These are phyloP conservation scores for Escallonia herrerae DNA, from an alignment of 129 eudicot genomes.

Conservation along the genomic window DNA sequence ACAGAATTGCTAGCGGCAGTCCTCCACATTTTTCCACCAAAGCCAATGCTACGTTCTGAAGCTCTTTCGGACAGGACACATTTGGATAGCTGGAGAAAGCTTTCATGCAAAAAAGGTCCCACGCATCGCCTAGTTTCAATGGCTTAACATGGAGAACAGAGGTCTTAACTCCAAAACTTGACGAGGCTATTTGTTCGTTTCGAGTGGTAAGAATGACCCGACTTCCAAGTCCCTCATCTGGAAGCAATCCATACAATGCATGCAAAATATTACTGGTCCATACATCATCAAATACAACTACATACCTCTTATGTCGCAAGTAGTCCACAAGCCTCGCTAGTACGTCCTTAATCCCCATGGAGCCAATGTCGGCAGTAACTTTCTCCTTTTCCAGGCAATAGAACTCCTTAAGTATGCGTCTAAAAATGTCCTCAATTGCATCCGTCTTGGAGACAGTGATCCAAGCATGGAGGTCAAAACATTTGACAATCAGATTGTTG, in stretches of 20 bases:
- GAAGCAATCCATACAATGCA: background rate
- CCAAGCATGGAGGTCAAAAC: constrained; percentile 16
- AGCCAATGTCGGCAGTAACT: background rate
- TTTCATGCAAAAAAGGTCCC: background rate
- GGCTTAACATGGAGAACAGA: background rate
- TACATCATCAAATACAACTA: constrained; percentile 17
- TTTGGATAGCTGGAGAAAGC: background rate
- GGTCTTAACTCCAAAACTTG: background rate
- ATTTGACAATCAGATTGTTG: background rate
- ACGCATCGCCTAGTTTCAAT: background rate
- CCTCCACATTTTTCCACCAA: background rate
- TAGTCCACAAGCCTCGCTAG: background rate
- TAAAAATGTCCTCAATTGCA: background rate
- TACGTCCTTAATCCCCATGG: background rate
- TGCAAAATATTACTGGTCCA: constrained; percentile 11
- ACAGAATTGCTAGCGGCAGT: constrained; percentile 2
- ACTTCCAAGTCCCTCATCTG: constrained; percentile 8
- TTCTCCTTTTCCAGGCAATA: background rate
- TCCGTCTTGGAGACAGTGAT: constrained; percentile 13
- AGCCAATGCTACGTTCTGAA: background rate
- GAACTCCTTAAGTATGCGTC: background rate
- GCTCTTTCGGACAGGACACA: background rate
- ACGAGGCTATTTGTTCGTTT: background rate
- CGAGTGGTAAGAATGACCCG: constrained; percentile 15
- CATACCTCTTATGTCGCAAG: constrained; percentile 2